Conservation (phyloP, 164 flowering plant species). For the Stephania japonica region DNA sequence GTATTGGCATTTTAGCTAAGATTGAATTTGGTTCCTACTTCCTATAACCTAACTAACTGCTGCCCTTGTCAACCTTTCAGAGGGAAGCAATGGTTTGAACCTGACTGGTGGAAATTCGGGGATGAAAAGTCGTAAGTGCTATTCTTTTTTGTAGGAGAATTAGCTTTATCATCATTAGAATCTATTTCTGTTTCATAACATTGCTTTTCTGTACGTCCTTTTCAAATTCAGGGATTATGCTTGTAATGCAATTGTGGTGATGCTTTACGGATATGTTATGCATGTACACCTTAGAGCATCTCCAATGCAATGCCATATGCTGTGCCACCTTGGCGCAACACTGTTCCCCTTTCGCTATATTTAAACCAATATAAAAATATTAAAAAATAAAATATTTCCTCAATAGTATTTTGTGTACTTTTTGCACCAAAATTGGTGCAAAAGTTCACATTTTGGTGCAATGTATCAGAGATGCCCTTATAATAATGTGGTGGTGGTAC, state of each 20-base stretch:
- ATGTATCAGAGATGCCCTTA: no score
- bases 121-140: constrained; percentile 83
- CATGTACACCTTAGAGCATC: no score
- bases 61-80: constrained; percentile 35
- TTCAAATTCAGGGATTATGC: not conserved
- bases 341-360: no score
- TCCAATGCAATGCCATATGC: no score
- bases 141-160: not conserved
- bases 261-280: no score
- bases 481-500: no score
- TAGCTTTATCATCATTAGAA: not conserved
- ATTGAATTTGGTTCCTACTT: not conserved
- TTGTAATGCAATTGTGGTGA: not conserved
- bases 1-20: not conserved
- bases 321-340: no score
- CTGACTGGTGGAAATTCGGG: constrained; percentile 99
- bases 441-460: no score
- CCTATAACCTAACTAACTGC: not conserved
- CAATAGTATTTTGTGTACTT: no score
- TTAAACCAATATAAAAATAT: no score
- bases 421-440: no score
- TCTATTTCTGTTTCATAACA: not conserved
- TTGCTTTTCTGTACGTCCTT: not conserved
- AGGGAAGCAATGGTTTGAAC: constrained; percentile 94
- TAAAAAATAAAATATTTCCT: no score